Conservation (phyloP, 192 early-diverging fungal genomes). For the Podila epicladia region DNA sequence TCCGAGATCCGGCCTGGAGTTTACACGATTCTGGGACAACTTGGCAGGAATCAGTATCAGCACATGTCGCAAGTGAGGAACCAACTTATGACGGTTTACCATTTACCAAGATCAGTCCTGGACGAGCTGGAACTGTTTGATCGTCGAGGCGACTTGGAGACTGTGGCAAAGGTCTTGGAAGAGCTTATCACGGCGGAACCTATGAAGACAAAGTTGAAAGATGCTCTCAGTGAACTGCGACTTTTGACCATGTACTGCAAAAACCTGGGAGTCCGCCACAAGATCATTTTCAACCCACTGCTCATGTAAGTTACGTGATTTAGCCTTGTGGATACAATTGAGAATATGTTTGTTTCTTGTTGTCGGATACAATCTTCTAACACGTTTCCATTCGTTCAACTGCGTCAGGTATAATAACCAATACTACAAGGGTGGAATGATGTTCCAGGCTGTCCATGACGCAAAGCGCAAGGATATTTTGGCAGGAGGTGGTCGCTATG, state of each 20-base stretch:
- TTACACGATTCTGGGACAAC: slow-evolving; percentile 64
- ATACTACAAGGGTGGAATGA: slow-evolving; percentile 66
- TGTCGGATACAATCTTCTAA: background rate
- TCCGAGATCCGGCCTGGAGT: slow-evolving; percentile 64
- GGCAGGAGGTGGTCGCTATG: slow-evolving; percentile 65
- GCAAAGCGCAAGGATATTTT: slow-evolving; percentile 62
- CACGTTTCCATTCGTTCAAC: background rate
- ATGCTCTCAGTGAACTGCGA: slow-evolving; percentile 52
- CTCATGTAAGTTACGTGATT: slow-evolving; percentile 54
- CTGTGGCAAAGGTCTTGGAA: slow-evolving; percentile 55
- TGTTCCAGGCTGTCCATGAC: slow-evolving; percentile 64
- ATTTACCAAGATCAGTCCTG: slow-evolving; percentile 66
- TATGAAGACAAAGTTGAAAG: slow-evolving; percentile 53
- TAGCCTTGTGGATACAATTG: background rate
- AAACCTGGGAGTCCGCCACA: slow-evolving; percentile 58
- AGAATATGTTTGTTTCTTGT: background rate
- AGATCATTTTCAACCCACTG: slow-evolving; percentile 60
- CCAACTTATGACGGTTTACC: slow-evolving; percentile 67
- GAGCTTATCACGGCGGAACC: slow-evolving; percentile 48
- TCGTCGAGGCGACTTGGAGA: slow-evolving; percentile 64
- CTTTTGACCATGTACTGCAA: slow-evolving; percentile 52
- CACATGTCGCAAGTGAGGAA: slow-evolving; percentile 64
- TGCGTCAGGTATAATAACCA: slow-evolving; percentile 58
- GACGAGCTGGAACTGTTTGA: slow-evolving; percentile 75
- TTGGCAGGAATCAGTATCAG: slow-evolving; percentile 63